Base-by-base conservation (phyloP, 257 asterid genomes). In the Solanum acaule region DNA sequence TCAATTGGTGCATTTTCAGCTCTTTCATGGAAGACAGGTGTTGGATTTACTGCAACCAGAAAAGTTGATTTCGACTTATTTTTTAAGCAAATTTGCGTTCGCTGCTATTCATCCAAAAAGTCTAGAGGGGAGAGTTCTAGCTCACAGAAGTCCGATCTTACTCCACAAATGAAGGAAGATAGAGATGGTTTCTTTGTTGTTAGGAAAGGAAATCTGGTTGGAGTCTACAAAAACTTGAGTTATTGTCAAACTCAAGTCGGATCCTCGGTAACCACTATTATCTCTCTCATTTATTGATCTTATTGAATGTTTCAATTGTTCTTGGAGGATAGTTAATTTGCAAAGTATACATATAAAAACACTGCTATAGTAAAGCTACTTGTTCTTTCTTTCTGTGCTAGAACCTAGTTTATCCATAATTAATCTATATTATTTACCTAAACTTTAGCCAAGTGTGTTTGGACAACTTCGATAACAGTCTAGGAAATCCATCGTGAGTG, bases 221-320 rank as follows among this genome's bases (percentile, higher is more conserved):
- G 99, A 61, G 93, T 96, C 83, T 95, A 94, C 93, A 96, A 94
- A 92, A 95, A 95, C 91, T 92, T 96, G 87, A 95, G 95, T 88
- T 98, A 96, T 90, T 96, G 98, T 76, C 99, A 96, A 91, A 92
- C 95, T 86, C 99, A 96, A 96, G 99, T 94, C 86, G 99, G 98
- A 90, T 90, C 95, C 85, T 96, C 98, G 92, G 99, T 96, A 94
- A 92, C 90, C 25, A 85, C 68, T 90, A 72, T 44, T 87, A 34
- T 35, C 83, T 75, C 77, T 23, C 67, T 71, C 8, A 85, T 78
- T 42, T 25, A 40, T 78, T 78, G 59, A 77, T 44, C 84, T 77
- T 76, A 76, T 37, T 76, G 84, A 40, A 77, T 77, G 61, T 25
- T 38, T 77, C 84, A 3, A 40, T 40, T 77, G 59, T 77, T 77